Evolutionary conservation across 176 grass and related monocot genomes (phyloP), one percentile per base, ranked within the genome.

Genomic region (Aegilops speltoides): DNA sequence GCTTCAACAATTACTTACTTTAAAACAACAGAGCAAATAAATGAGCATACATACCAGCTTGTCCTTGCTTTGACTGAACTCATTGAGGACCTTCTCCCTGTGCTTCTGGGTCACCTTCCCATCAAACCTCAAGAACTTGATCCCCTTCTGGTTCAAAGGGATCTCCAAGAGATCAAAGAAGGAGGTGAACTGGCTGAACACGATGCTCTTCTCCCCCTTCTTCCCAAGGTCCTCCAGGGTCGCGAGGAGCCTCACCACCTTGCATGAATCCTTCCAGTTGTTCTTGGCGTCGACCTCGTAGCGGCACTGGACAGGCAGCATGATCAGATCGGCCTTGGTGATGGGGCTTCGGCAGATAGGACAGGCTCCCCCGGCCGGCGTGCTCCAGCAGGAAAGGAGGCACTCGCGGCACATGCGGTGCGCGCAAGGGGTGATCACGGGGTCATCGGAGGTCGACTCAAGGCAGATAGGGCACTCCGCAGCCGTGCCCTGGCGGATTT

Each of bases 181-280:
- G 8, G 88, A 94, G 43, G 96, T 98, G 82, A 94, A 95, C 84
- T 95, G 93, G 85, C 96, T 98, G 87, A 98, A 98, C 26, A 98
- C 89, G 50, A 95, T 98, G 76, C 96, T 98, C 84, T 98, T 98
- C 84, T 98, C 96, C 74, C 73, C 86, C 60, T 88, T 85, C 61
- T 73, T 89, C 78, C 64, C 65, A 56, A 92, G 78, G 36, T 37
- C 78, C 73, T 95, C 63, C 28, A 95, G 81, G 72, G 83, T 90
- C 68, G 57, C 81, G 26, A 98, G 85, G 16, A 98, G 86, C 75
- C 90, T 92, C 6, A 3, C 63, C 36, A 98, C 93, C 84, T 98
- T 98, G 46, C 90, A 95, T 1, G 93, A 95, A 68, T 98, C 95
- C 86, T 93, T 98, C 95, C 95, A 95, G 60, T 98, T 90, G 79